Conservation (phyloP, 2,329 filamentous ascomycete species). For the Pseudonectria buxi region DNA sequence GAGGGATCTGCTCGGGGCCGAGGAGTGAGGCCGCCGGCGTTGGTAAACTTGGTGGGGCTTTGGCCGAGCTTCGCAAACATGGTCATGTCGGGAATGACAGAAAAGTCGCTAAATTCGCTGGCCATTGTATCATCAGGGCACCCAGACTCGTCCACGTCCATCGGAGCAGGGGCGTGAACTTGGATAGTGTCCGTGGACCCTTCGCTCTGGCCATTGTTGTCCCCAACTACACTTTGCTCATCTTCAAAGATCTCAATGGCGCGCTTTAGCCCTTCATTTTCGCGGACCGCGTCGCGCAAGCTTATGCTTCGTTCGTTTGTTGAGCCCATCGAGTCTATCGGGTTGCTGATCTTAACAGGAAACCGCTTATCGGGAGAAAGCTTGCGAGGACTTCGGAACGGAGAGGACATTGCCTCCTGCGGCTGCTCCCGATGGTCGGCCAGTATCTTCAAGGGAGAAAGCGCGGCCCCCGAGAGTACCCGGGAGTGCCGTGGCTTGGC, state of each 20-base stretch:
- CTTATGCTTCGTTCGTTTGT: conserved; percentile 35
- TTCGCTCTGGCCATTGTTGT: conserved; percentile 23
- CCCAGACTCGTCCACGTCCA: conserved; percentile 30
- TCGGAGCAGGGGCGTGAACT: conserved; percentile 17
- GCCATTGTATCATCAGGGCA: conserved; percentile 64
- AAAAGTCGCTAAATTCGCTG: conserved; percentile 85
- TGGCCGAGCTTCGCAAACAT: conserved; percentile 69
- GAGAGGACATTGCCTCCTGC: conserved; percentile 14
- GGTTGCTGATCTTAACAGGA: conserved; percentile 48
- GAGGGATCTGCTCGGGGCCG: conserved; percentile 30
- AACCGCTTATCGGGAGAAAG: conserved; percentile 51
- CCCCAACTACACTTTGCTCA: conserved; percentile 27
- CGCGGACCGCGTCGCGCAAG: conserved; percentile 46
- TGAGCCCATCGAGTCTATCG: conserved; percentile 15
- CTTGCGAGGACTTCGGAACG: conserved; percentile 40
- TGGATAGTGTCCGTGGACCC: conserved; percentile 19
- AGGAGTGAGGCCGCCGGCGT: conserved; percentile 32
- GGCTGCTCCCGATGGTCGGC: conserved; percentile 24
- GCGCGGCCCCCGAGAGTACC: conserved; percentile 49
- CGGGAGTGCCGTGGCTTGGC: conserved; percentile 46
- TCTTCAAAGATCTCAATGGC: conserved; percentile 60
- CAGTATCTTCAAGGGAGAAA: conserved; percentile 53
- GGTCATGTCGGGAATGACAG: conserved; percentile 81
- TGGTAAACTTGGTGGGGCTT: conserved; percentile 50
- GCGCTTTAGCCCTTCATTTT: conserved; percentile 50